phyloP scores from a whole-genome alignment of 116 monocot genomes.

The Phalaenopsis hybrid region DNA sequence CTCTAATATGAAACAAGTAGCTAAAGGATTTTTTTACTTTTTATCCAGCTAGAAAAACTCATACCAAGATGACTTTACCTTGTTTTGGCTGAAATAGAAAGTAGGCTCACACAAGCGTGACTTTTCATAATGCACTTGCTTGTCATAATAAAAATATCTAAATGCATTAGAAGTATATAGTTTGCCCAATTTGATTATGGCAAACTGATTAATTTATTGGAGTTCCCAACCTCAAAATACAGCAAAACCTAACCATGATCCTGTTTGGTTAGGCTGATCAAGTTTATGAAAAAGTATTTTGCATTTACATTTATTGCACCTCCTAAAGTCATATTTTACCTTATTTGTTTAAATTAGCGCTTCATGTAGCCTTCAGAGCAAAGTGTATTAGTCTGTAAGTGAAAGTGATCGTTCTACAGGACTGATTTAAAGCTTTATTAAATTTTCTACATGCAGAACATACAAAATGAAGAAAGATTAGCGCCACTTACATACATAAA shows the following conservation, averaged over 20 bases:
- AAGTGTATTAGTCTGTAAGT: not conserved
- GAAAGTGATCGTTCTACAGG: not conserved
- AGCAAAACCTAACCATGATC: not conserved
- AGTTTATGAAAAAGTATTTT: not conserved
- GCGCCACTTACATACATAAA: not conserved
- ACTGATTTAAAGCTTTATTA: not conserved
- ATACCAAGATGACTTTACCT: not conserved
- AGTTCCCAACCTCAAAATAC: not conserved
- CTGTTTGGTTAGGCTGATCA: not conserved
- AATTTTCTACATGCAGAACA: not conserved
- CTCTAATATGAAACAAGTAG: constrained; percentile 1
- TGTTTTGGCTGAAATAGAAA: not conserved
- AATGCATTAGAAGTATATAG: not conserved
- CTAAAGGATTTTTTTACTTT: not conserved
- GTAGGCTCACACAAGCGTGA: not conserved
- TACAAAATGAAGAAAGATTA: not conserved
- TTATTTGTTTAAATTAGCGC: not conserved
- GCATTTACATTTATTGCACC: not conserved
- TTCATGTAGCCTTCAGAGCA: not conserved
- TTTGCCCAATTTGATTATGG: not conserved
- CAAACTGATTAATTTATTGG: not conserved
- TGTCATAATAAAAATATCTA: not conserved
- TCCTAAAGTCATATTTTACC: not conserved
- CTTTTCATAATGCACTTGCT: not conserved
- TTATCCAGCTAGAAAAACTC: not conserved